Evolutionary conservation across 2,329 filamentous ascomycete genomes (phyloP).

Genomic region (Curvularia spicifera): DNA sequence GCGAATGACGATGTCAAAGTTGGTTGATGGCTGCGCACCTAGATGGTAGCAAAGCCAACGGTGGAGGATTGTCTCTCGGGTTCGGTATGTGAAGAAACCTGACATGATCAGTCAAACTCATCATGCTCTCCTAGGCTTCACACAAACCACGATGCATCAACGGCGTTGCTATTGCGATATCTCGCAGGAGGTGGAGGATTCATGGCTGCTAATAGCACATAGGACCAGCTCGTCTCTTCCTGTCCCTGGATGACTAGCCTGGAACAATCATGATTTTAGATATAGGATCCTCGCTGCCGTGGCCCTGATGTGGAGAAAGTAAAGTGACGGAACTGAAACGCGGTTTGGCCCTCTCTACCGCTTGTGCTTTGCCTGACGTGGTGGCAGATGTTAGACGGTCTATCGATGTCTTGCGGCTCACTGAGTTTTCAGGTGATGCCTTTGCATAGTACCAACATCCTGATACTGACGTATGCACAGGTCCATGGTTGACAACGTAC

Average conservation of each 20-base stretch:
- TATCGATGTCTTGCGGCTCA: neutral
- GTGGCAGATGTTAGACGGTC: constrained; percentile 16
- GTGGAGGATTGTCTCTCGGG: constrained; percentile 10
- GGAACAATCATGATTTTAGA: constrained; percentile 25
- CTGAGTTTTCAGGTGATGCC: neutral
- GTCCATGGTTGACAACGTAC: neutral
- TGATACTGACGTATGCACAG: neutral
- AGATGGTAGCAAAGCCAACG: neutral
- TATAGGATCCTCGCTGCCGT: constrained; percentile 15
- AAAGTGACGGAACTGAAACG: constrained; percentile 1
- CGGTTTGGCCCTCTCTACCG: constrained; percentile 22
- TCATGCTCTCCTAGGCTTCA: constrained; percentile 23
- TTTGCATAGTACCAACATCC: neutral
- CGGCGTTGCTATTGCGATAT: constrained; percentile 12
- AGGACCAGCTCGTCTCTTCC: constrained; percentile 29
- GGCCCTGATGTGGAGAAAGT: constrained; percentile 14
- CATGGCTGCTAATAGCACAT: constrained; percentile 34
- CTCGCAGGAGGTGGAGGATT: constrained; percentile 19
- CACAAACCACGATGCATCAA: constrained; percentile 7
- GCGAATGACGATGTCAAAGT: constrained; percentile 1
- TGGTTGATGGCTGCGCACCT: neutral
- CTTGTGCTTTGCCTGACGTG: constrained; percentile 20
- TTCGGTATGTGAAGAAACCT: constrained; percentile 28
- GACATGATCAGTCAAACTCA: constrained; percentile 30
- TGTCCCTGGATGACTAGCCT: constrained; percentile 19